Percentiles rank a stretch among this genome's conserved stretches.
phyloP scores from a whole-genome alignment of 345 rosid species.

The Pelargonium nanum region DNA sequence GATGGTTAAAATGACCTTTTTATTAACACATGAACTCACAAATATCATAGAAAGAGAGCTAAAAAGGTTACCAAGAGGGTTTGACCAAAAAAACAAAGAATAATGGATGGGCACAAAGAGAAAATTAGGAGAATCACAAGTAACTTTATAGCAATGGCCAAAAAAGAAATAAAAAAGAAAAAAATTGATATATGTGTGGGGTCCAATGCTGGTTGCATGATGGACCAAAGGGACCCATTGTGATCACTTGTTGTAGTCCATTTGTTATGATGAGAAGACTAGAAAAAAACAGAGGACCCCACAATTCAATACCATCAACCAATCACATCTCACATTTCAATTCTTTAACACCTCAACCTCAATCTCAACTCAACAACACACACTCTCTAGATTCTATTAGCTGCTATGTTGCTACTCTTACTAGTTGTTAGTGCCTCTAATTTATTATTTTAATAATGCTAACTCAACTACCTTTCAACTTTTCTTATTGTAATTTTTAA shows the following conservation, averaged over 20 bases:
- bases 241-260: slow-evolving; percentile 19
- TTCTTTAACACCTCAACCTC: too few species aligned
- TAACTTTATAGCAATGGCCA: background rate
- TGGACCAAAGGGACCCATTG: slow-evolving; percentile 28
- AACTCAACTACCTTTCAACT: too few species aligned
- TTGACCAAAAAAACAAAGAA: background rate
- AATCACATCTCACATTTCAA: slow-evolving; percentile 13
- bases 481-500: too few species aligned
- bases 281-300: background rate
- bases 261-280: slow-evolving; percentile 9
- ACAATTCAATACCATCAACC: background rate
- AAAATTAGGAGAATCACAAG: background rate
- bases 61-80: background rate
- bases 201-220: slow-evolving; percentile 14
- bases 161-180: background rate
- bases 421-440: too few species aligned
- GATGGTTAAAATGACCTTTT: too few species aligned
- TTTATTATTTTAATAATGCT: too few species aligned
- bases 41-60: background rate
- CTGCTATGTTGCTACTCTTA: too few species aligned
- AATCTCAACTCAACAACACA: background rate
- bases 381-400: too few species aligned
- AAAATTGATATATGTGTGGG: slow-evolving; percentile 12
- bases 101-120: background rate
- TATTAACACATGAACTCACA: background rate